These are phyloP conservation scores for Scytalidium lignicola DNA, from an alignment of 2,329 filamentous ascomycete genomes.

Conservation along the genomic window DNA sequence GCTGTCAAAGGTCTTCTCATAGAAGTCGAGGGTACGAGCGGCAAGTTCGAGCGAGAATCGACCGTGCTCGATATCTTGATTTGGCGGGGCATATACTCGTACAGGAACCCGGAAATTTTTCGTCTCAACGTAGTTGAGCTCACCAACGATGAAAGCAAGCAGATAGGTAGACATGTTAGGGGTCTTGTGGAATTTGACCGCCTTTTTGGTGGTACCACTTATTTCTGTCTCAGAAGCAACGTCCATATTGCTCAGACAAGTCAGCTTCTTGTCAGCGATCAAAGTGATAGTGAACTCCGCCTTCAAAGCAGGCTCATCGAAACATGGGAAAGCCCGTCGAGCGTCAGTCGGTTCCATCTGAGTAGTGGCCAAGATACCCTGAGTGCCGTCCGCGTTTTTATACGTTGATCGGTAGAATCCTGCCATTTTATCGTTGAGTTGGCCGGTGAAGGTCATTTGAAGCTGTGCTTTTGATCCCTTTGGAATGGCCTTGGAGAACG, in stretches of 20 bases:
- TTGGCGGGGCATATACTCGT: constrained; percentile 87
- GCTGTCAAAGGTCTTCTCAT: constrained; percentile 89
- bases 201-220: constrained; percentile 65
- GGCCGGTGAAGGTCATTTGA: constrained; percentile 72
- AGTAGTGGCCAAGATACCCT: constrained; percentile 79
- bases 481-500: constrained; percentile 66
- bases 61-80: constrained; percentile 85
- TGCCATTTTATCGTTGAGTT: constrained; percentile 90
- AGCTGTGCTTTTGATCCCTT: constrained; percentile 75
- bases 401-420: constrained; percentile 96
- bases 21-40: constrained; percentile 85
- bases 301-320: constrained; percentile 93
- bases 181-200: constrained; percentile 86
- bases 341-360: constrained; percentile 98
- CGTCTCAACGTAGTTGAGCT: constrained; percentile 90
- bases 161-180: constrained; percentile 96
- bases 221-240: constrained; percentile 69
- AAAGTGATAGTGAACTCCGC: constrained; percentile 88
- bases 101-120: constrained; percentile 88
- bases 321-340: constrained; percentile 88
- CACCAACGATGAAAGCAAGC: constrained; percentile 87
- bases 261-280: constrained; percentile 83
- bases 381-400: constrained; percentile 73
- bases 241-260: constrained; percentile 96
- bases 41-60: constrained; percentile 87